Base-by-base conservation (phyloP, 73 alveolate genomes). In the Durusdinium trenchii region DNA sequence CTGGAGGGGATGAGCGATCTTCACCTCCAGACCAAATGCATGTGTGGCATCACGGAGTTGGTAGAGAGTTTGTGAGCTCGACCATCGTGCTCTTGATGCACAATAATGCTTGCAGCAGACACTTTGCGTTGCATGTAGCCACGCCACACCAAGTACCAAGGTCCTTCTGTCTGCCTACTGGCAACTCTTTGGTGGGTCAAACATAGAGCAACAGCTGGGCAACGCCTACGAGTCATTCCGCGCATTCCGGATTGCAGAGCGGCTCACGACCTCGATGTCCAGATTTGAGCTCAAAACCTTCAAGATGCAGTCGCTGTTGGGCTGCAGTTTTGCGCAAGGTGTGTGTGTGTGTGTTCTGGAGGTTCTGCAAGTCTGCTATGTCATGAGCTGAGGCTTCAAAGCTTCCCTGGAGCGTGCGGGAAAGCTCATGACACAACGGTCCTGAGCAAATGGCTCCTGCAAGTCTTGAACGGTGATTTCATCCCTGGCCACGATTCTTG, bases 21-120 rank as follows among this genome's bases (percentile, higher is more conserved):
- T 20, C 47, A 20, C 84, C 84, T 6, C 84, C 84, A 26, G 84
- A 71, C 26, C 84, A 71, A n/a, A 71, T 71, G 84, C 84, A 71
- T 71, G 38, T 51, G 38, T 71, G 84, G 84, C 84, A 71, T 71
- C 84, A 71, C 20, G 86, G 86, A 2, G 61, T 76, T 6, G 86
- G 86, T 14, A 30, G 86, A 2, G 86, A 76, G 35, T 76, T 76
- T 43, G 40, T 54, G 10, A 3, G 42, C 4, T 76, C 86, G 4
- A 20, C 43, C 61, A 26, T 78, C 23, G 87, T 40, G 60, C 42
- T 18, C 18, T 67, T n/a, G 6, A 67, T 18, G n/a, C 42, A 28
- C 28, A 38, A 16, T 64, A 16, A 10, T 64, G 23, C 42, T 64
- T 23, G 32, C 69, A 57, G 23, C 69, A 12, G 32, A 57, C 23